Percentiles rank a stretch among this genome's conserved stretches.
Evolutionary conservation across 164 flowering plant species (phyloP).

Genomic region (Chimonanthus salicifolius): DNA sequence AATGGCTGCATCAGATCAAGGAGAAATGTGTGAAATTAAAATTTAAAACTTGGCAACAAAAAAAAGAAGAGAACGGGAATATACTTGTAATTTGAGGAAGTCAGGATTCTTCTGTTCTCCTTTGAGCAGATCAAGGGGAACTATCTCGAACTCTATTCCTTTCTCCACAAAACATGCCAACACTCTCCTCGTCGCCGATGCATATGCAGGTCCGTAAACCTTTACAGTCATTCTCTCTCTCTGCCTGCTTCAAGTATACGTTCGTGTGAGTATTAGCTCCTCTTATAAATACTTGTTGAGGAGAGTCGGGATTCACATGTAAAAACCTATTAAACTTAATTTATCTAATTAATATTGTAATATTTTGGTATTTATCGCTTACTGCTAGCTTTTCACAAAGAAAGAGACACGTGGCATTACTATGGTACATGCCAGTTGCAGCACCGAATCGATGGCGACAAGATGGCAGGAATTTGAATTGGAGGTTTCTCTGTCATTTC

Average conservation of each 20-base stretch:
- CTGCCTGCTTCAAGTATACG: background rate
- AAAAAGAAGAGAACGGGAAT: background rate
- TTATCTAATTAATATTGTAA: too few relatives aligned
- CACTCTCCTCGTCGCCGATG: constrained; percentile 39
- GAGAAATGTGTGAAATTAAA: background rate
- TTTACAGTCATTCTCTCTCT: constrained; percentile 30
- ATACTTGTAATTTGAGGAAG: constrained; percentile 42
- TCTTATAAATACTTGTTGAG: too few relatives aligned
- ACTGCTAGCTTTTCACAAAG: too few relatives aligned
- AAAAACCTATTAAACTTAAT: too few relatives aligned
- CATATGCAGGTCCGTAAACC: constrained; percentile 42
- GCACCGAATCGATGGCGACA: too few relatives aligned
- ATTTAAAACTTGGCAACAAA: background rate
- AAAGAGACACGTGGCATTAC: too few relatives aligned
- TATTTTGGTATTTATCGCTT: too few relatives aligned
- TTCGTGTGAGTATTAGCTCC: background rate
- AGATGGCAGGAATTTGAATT: too few relatives aligned
- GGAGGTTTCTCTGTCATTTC: too few relatives aligned
- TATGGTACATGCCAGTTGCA: too few relatives aligned
- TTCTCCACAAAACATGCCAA: constrained; percentile 43
- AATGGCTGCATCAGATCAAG: constrained; percentile 14
- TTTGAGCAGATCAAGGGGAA: constrained; percentile 39
- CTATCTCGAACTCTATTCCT: constrained; percentile 36
- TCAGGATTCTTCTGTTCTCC: constrained; percentile 48
- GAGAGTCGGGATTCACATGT: too few relatives aligned